Evolutionary conservation across 2,329 filamentous ascomycete species (phyloP).

Genomic region (Penicillium hesseltinei): DNA sequence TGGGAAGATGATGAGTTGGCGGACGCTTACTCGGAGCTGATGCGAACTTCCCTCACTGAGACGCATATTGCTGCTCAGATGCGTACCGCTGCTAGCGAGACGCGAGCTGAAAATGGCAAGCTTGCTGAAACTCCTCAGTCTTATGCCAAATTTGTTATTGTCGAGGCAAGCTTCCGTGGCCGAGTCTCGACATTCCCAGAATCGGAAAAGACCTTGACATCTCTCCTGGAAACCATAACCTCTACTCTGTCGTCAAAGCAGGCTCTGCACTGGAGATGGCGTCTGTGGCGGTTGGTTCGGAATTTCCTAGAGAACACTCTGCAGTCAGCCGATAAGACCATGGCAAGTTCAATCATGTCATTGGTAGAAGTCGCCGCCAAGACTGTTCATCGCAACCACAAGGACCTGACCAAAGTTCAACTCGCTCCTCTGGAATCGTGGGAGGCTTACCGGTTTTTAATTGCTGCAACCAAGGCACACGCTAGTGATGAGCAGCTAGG

Average conservation of each 20-base stretch:
- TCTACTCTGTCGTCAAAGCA: constrained; percentile 34
- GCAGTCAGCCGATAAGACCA: constrained; percentile 20
- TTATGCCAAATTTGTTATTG: constrained; percentile 37
- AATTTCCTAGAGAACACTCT: constrained; percentile 34
- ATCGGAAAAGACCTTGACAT: constrained; percentile 23
- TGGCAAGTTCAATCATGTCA: constrained; percentile 21
- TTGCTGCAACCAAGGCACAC: constrained; percentile 27
- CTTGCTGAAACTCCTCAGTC: constrained; percentile 28
- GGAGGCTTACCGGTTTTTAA: constrained; percentile 38
- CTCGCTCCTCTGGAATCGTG: constrained; percentile 37
- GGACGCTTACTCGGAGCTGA: constrained; percentile 34
- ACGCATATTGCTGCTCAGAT: constrained; percentile 31
- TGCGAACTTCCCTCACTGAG: constrained; percentile 33
- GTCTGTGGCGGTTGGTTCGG: constrained; percentile 40
- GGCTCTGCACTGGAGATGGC: constrained; percentile 40
- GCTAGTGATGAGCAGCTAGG: constrained; percentile 22
- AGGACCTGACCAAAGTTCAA: constrained; percentile 23
- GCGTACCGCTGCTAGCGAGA: constrained; percentile 30
- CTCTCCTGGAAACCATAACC: constrained; percentile 28
- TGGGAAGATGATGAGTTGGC: constrained; percentile 49
- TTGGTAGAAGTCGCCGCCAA: constrained; percentile 31
- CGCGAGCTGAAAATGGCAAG: constrained; percentile 28
- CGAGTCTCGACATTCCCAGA: constrained; percentile 24
- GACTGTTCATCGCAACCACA: constrained; percentile 31
- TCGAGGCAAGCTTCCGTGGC: constrained; percentile 36